Conservation (phyloP, 2,329 filamentous ascomycete genomes). For the Gliomastix tumulicola region DNA sequence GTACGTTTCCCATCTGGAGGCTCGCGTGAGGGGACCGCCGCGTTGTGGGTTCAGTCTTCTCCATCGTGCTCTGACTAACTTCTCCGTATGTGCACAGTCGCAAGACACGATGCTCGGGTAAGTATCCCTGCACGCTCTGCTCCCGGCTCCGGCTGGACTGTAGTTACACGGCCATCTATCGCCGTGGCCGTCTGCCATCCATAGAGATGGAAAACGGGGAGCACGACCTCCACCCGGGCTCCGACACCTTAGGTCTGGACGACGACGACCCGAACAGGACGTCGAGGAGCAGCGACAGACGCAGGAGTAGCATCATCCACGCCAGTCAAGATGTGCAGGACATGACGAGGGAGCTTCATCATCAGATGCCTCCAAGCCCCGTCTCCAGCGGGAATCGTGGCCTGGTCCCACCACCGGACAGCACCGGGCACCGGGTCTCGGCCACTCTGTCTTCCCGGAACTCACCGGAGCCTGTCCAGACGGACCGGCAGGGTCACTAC, state of each 20-base stretch:
- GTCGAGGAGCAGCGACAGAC: not conserved
- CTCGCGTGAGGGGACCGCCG: too few species aligned
- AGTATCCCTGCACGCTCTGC: not conserved
- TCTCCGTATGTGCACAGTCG: not conserved
- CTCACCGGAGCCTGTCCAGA: slow-evolving; percentile 10
- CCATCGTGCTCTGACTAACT: not conserved
- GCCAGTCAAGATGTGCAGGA: too few species aligned
- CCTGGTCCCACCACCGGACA: slow-evolving; percentile 25
- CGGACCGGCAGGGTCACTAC: slow-evolving; percentile 12
- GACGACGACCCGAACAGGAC: not conserved
- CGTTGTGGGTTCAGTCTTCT: not conserved
- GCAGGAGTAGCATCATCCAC: too few species aligned
- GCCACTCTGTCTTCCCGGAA: slow-evolving; percentile 9
- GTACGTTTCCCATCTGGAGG: too few species aligned
- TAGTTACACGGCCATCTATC: slow-evolving; percentile 1
- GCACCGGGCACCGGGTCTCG: not conserved
- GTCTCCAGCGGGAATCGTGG: not conserved
- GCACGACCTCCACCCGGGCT: not conserved
- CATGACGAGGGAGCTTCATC: not conserved
- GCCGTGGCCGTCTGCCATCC: not conserved
- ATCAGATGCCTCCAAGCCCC: not conserved
- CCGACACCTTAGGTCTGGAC: not conserved
- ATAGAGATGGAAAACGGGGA: not conserved
- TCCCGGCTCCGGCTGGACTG: not conserved
- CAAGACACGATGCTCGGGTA: not conserved